Evolutionary conservation across 305 asterid species (phyloP).

Genomic region (Vinca major): DNA sequence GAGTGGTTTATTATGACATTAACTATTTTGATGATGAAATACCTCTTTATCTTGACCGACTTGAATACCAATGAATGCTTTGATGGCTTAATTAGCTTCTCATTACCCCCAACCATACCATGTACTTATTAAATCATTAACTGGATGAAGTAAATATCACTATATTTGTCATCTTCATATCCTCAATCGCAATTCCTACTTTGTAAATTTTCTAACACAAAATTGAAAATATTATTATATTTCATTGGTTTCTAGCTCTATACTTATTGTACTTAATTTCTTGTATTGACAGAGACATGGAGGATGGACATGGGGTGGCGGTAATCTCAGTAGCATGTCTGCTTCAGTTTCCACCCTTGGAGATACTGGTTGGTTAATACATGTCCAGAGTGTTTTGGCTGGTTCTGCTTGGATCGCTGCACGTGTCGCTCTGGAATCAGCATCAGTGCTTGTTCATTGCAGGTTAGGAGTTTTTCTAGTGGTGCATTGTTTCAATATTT

Average conservation of each 20-base stretch:
- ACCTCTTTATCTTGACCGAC: not conserved
- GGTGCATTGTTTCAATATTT: not conserved
- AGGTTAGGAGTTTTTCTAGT: constrained; percentile 35
- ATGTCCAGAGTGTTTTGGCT: constrained; percentile 90
- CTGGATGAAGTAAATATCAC: not conserved
- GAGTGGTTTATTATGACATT: not conserved
- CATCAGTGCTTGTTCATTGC: constrained; percentile 97
- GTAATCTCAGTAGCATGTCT: constrained; percentile 98
- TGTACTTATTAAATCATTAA: not conserved
- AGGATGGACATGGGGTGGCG: constrained; percentile 99
- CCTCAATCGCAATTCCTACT: no score
- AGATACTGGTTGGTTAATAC: constrained; percentile 96
- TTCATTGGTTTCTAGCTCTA: not conserved
- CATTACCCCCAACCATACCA: no score
- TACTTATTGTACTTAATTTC: constrained; percentile 13
- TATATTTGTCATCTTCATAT: not conserved
- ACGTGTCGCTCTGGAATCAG: constrained; percentile 90
- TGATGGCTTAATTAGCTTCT: not conserved
- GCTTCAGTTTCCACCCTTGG: constrained; percentile 97
- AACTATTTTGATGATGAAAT: not conserved
- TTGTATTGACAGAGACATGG: constrained; percentile 70
- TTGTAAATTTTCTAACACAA: not conserved
- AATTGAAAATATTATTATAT: no score
- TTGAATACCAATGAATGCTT: not conserved
- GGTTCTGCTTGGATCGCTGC: constrained; percentile 99